Conservation (phyloP, 148 eudicot species). For the Rhododendron henanense region DNA sequence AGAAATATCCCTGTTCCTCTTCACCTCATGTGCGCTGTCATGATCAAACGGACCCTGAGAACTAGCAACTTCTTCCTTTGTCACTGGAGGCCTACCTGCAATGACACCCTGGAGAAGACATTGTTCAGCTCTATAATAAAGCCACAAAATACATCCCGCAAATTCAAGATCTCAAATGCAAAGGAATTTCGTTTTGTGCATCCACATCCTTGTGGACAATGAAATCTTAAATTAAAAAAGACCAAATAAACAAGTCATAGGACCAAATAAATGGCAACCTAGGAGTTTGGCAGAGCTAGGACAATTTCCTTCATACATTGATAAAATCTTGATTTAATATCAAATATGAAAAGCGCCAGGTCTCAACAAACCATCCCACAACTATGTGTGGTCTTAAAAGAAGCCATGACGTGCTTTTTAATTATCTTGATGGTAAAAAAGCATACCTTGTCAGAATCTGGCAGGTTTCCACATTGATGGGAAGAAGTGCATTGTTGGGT, state of each 20-base stretch:
- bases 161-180: background rate
- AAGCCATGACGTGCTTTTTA: background rate
- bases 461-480: background rate
- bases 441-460: background rate
- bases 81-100: conserved; percentile 18
- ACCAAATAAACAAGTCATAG: too few species aligned
- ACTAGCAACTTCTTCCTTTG: conserved; percentile 15
- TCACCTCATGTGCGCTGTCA: background rate
- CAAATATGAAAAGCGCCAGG: background rate
- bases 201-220: background rate
- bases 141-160: background rate
- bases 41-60: conserved; percentile 3
- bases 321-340: background rate
- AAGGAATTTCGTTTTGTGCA: background rate
- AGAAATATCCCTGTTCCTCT: conserved; percentile 7
- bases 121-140: background rate
- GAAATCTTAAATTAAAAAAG: background rate
- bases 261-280: background rate
- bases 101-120: conserved; percentile 27
- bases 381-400: background rate
- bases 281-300: background rate
- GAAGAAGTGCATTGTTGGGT: conserved; percentile 15
- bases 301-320: background rate
- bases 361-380: background rate
- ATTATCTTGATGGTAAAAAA: background rate